A percentile compares a stretch with the other conserved stretches of the same genome.
These are phyloP conservation scores for Collybiopsis confluens DNA, from an alignment of 768 basidiomycete genomes.

Conservation along the genomic window DNA sequence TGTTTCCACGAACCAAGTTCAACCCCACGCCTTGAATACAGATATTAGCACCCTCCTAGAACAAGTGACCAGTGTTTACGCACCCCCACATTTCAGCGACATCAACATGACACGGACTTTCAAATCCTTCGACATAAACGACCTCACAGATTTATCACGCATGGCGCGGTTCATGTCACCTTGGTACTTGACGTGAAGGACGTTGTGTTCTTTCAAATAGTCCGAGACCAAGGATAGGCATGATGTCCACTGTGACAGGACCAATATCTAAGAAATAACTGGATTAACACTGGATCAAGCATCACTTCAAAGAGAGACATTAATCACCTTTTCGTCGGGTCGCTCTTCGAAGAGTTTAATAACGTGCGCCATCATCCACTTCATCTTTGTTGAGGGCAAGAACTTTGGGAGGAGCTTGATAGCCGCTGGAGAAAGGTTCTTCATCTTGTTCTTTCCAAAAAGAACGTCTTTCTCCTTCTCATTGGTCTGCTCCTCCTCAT, in stretches of 20 bases:
- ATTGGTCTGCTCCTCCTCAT: constrained; percentile 31
- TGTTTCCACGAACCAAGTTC: constrained; percentile 60
- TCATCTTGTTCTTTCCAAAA: constrained; percentile 28
- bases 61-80: constrained; percentile 4
- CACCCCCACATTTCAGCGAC: constrained; percentile 62
- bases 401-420: constrained; percentile 50
- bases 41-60: not conserved
- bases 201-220: constrained; percentile 49
- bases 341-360: constrained; percentile 36
- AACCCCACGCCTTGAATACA: constrained; percentile 37
- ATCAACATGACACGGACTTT: constrained; percentile 58
- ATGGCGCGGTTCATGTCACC: constrained; percentile 52
- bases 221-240: constrained; percentile 61
- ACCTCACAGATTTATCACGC: constrained; percentile 50
- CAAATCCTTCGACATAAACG: constrained; percentile 59
- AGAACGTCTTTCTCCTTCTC: constrained; percentile 38
- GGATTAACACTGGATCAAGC: not conserved
- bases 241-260: constrained; percentile 70
- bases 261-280: constrained; percentile 39
- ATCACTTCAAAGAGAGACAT: constrained; percentile 6
- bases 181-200: constrained; percentile 60
- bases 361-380: constrained; percentile 62
- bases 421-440: constrained; percentile 25
- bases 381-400: constrained; percentile 73
- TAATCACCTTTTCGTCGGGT: constrained; percentile 63